Conservation (phyloP, 495 filamentous ascomycete genomes). For the Neurospora intermedia region DNA sequence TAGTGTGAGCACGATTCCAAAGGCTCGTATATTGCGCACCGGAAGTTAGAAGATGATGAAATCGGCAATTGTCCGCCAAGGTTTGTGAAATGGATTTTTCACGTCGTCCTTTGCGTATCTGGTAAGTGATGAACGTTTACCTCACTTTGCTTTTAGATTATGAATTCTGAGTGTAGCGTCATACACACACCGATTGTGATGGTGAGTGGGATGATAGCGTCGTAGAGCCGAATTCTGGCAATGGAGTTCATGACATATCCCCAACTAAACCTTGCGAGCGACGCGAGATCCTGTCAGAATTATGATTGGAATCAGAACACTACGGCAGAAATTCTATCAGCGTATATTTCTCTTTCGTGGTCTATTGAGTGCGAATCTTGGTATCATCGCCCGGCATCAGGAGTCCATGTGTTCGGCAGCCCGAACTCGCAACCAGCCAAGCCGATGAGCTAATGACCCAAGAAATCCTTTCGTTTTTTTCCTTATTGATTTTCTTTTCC, state of each 20-base stretch:
- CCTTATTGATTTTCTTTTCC: neutral
- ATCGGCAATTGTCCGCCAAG: neutral
- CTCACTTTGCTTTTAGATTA: neutral
- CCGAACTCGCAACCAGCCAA: neutral
- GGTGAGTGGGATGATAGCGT: neutral
- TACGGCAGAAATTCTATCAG: neutral
- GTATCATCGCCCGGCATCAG: neutral
- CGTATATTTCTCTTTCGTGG: neutral
- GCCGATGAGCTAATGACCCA: neutral
- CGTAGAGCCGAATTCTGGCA: neutral
- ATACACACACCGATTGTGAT: neutral
- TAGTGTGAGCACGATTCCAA: neutral
- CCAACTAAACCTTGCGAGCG: neutral
- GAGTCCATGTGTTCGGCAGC: neutral
- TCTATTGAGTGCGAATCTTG: neutral
- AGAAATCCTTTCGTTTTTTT: too few relatives aligned
- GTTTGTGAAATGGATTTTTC: neutral
- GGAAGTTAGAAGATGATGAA: neutral
- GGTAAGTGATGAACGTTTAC: neutral
- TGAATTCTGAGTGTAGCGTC: neutral
- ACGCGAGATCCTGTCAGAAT: neutral
- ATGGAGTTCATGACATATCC: neutral
- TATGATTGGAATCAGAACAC: neutral
- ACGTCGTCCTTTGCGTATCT: neutral
- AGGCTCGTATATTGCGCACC: neutral